Conservation (phyloP, 306 rosid genomes). For the Canavalia ensiformis region DNA sequence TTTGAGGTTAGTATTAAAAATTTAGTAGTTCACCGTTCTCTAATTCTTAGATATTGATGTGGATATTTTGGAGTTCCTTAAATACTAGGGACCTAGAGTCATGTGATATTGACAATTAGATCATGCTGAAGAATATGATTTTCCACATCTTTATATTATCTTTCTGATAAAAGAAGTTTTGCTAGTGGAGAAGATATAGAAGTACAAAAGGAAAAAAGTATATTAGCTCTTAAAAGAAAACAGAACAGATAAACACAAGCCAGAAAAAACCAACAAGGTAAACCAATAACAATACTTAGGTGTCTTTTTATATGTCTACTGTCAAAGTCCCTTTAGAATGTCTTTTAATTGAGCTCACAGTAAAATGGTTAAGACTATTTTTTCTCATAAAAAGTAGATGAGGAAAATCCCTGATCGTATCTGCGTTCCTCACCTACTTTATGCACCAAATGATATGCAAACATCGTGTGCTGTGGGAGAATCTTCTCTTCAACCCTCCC, state of each 20-base stretch:
- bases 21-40: conserved; percentile 8
- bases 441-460: conserved; percentile 4
- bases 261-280: not conserved
- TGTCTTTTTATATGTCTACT: not conserved
- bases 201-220: not conserved
- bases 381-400: not conserved
- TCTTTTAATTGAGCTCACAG: not conserved
- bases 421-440: not conserved
- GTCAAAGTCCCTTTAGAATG: not conserved
- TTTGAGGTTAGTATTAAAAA: conserved; percentile 71
- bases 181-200: not conserved
- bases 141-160: not conserved
- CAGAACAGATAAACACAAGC: not conserved
- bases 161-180: not conserved
- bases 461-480: not conserved
- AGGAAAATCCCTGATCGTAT: not conserved
- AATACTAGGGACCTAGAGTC: conserved; percentile 13
- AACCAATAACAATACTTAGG: not conserved
- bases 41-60: conserved; percentile 4
- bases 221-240: not conserved
- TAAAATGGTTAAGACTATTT: not conserved
- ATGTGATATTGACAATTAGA: conserved; percentile 21
- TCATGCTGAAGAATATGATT: conserved; percentile 13
- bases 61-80: conserved; percentile 24
- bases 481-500: not conserved